Evolutionary conservation across 257 asterid species (phyloP).

Genomic region (Solanum gandarillasii): DNA sequence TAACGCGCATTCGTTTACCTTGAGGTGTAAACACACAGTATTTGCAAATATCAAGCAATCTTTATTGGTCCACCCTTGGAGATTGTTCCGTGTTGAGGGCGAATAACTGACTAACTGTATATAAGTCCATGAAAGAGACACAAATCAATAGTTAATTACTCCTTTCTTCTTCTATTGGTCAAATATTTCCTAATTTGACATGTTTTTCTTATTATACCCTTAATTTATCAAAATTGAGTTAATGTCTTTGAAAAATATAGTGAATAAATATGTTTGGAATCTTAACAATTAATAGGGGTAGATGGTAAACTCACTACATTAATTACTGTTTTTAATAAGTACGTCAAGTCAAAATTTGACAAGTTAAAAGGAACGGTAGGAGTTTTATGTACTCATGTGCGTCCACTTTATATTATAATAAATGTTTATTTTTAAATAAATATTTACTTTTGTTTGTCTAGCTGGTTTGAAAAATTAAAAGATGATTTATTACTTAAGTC

Average conservation of each 20-base stretch:
- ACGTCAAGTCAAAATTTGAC: no score
- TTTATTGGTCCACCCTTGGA: conserved; percentile 11
- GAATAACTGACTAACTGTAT: background rate
- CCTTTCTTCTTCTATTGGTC: background rate
- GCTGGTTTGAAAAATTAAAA: background rate
- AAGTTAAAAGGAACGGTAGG: background rate
- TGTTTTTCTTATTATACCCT: no score
- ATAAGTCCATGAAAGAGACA: no score
- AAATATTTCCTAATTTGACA: background rate
- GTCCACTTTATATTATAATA: no score
- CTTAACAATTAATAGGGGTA: no score
- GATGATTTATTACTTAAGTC: background rate
- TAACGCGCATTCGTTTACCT: background rate
- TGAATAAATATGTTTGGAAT: no score
- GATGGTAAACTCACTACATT: no score
- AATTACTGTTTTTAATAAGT: no score
- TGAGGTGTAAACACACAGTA: background rate
- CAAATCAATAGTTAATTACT: background rate
- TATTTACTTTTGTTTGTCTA: background rate
- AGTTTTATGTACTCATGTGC: background rate
- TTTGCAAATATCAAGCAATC: background rate
- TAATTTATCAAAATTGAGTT: no score
- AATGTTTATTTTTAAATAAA: no score
- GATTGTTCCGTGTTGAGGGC: background rate
- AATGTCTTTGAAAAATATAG: no score